A percentile compares a stretch with the other conserved stretches of the same genome.
Conservation (phyloP, 345 rosid genomes). For the Aquilaria malaccensis region DNA sequence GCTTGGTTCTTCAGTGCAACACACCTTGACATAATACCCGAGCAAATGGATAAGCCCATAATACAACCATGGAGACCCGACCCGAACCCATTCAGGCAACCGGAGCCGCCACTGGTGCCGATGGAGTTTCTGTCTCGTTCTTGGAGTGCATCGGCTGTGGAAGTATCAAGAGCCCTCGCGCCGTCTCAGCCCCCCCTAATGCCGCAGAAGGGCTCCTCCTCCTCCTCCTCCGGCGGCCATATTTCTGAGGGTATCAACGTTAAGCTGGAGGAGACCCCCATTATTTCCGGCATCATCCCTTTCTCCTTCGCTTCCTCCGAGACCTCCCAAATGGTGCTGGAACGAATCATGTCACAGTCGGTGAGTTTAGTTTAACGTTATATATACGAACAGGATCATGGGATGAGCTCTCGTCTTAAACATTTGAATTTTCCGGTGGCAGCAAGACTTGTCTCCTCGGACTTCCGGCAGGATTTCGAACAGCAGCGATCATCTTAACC, state of each 20-base stretch:
- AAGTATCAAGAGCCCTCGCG: constrained; percentile 66
- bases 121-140: constrained; percentile 97
- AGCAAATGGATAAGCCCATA: constrained; percentile 46
- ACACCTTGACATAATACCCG: no score
- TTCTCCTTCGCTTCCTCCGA: constrained; percentile 93
- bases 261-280: constrained; percentile 52
- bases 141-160: constrained; percentile 87
- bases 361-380: constrained; percentile 41
- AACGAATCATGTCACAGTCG: constrained; percentile 97
- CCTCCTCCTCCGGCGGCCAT: constrained; percentile 2
- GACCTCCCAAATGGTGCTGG: constrained; percentile 97
- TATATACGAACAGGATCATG: background rate
- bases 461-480: constrained; percentile 81
- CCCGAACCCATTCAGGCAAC: constrained; percentile 50
- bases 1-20: no score
- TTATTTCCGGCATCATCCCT: constrained; percentile 65
- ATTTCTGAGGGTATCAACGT: constrained; percentile 63
- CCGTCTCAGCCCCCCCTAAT: constrained; percentile 30
- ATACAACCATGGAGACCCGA: constrained; percentile 58
- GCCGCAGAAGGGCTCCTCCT: constrained; percentile 32
- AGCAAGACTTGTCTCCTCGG: constrained; percentile 88
- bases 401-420: no score
- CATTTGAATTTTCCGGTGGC: constrained; percentile 11
- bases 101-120: constrained; percentile 82
- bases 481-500: constrained; percentile 75